These are phyloP conservation scores for Vigna mungo DNA, from an alignment of 306 rosid genomes.

Conservation along the genomic window DNA sequence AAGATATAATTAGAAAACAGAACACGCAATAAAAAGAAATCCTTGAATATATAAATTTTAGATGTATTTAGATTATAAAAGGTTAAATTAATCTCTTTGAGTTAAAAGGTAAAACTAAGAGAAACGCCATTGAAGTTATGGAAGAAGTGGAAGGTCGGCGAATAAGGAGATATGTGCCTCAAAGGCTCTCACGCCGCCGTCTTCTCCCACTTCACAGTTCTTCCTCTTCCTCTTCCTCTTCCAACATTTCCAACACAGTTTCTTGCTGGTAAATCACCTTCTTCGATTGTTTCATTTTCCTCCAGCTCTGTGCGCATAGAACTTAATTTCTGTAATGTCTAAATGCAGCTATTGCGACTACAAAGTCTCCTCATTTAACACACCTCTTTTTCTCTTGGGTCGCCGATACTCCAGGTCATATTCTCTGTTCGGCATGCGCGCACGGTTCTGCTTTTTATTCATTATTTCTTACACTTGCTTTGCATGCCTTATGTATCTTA, in stretches of 20 bases:
- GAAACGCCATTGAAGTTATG: not conserved
- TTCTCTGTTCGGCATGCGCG: not conserved
- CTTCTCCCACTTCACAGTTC: conserved; percentile 45
- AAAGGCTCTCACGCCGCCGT: conserved; percentile 26
- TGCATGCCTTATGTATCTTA: not conserved
- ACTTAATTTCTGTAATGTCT: not conserved
- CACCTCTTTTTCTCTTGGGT: conserved; percentile 61
- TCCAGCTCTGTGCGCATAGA: not conserved
- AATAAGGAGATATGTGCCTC: conserved; percentile 49
- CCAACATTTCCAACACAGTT: conserved; percentile 38
- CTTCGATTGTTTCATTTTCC: not conserved
- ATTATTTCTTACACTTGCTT: not conserved
- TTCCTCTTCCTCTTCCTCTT: conserved; percentile 33
- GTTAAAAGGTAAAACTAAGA: too few relatives aligned
- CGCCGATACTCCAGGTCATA: conserved; percentile 53
- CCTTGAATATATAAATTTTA: too few relatives aligned
- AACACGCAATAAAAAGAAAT: too few relatives aligned
- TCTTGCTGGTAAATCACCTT: conserved; percentile 49
- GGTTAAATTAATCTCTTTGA: too few relatives aligned
- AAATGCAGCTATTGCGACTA: conserved; percentile 57
- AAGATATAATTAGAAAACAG: too few relatives aligned
- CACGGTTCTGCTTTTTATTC: not conserved
- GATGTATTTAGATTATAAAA: too few relatives aligned
- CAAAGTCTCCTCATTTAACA: conserved; percentile 62
- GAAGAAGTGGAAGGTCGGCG: conserved; percentile 46